Evolutionary conservation across 352 stramenopile genomes (phyloP).

Genomic region (Phytopythium litorale): DNA sequence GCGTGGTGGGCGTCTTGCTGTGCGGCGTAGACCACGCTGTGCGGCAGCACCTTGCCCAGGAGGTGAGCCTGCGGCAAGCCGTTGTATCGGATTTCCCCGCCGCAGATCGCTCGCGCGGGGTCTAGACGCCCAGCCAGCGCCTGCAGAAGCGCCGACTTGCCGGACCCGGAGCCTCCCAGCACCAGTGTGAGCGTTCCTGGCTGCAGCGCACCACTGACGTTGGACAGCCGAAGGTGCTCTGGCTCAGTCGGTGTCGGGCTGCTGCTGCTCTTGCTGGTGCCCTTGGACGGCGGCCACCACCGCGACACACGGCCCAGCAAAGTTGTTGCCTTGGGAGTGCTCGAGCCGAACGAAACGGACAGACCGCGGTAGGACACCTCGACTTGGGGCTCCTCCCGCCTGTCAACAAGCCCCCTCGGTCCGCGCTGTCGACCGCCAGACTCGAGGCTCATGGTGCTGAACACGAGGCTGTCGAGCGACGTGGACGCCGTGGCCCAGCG

Average conservation of each 20-base stretch:
- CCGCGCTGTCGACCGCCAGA: neutral
- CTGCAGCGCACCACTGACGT: slow-evolving; percentile 17
- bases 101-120: slow-evolving; percentile 10
- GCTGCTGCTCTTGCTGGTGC: neutral
- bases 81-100: slow-evolving; percentile 44
- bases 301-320: neutral
- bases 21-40: slow-evolving; percentile 21
- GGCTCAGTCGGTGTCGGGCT: neutral
- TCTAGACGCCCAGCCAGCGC: slow-evolving; percentile 31
- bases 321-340: neutral
- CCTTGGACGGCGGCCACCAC: neutral
- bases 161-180: slow-evolving; percentile 36
- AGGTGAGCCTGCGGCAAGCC: slow-evolving; percentile 25
- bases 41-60: slow-evolving; percentile 20
- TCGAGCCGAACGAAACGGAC: neutral
- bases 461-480: neutral
- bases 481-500: neutral
- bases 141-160: slow-evolving; percentile 46
- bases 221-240: neutral
- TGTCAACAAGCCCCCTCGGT: too few relatives aligned
- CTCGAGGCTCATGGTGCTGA: neutral
- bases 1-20: slow-evolving; percentile 55
- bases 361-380: neutral
- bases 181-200: slow-evolving; percentile 41
- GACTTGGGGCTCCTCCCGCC: neutral